Conservation (phyloP, 2,329 filamentous ascomycete genomes). For the Penicillium sclerotiorum region DNA sequence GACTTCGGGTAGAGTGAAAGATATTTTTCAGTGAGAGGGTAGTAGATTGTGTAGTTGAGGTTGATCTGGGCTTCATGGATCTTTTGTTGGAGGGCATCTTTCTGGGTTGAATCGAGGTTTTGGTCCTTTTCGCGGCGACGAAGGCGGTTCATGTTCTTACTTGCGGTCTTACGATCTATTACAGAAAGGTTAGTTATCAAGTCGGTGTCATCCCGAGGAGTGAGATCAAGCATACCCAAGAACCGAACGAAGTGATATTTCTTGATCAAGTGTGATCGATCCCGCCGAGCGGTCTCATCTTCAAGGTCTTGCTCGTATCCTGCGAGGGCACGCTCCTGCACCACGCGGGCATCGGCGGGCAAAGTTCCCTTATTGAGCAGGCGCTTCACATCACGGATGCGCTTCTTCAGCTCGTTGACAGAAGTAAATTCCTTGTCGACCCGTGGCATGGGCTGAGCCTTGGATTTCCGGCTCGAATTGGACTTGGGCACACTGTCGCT, state of each 20-base stretch:
- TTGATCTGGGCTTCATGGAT: slow-evolving; percentile 59
- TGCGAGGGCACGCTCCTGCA: slow-evolving; percentile 62
- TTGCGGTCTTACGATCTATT: slow-evolving; percentile 47
- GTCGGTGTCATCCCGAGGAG: background rate
- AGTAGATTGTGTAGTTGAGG: slow-evolving; percentile 65
- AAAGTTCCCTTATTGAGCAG: slow-evolving; percentile 54
- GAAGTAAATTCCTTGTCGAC: slow-evolving; percentile 36
- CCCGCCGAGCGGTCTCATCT: slow-evolving; percentile 51
- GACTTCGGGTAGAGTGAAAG: slow-evolving; percentile 56
- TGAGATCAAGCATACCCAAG: slow-evolving; percentile 46
- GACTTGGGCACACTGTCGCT: background rate
- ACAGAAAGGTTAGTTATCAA: background rate
- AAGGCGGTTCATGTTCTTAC: slow-evolving; percentile 41
- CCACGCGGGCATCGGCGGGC: slow-evolving; percentile 57
- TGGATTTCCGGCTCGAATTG: slow-evolving; percentile 15
- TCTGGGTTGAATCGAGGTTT: slow-evolving; percentile 30
- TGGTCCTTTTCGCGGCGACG: slow-evolving; percentile 42
- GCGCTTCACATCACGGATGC: slow-evolving; percentile 59
- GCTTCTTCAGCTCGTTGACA: slow-evolving; percentile 56
- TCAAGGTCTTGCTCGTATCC: slow-evolving; percentile 60
- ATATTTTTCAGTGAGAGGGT: slow-evolving; percentile 63
- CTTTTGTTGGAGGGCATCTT: slow-evolving; percentile 31
- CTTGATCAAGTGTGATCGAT: slow-evolving; percentile 59
- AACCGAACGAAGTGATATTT: slow-evolving; percentile 70
- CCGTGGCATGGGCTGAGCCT: slow-evolving; percentile 24